Percentiles rank a stretch among this genome's conserved stretches.
phyloP scores from a whole-genome alignment of 768 basidiomycete genomes.

The Suillus americanus region DNA sequence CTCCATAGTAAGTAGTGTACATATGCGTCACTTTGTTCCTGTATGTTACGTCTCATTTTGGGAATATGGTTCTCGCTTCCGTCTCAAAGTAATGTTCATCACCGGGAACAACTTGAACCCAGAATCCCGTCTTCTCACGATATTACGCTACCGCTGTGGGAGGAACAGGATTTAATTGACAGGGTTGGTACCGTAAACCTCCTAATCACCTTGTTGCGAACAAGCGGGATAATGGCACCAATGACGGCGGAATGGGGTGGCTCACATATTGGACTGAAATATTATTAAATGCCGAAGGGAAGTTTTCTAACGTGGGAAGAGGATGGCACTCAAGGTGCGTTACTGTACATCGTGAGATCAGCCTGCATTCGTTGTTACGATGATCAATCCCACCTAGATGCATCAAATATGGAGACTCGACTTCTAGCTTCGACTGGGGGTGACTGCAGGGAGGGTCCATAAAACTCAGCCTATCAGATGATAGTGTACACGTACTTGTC shows the following conservation, averaged over 20 bases:
- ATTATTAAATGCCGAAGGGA: conserved; percentile 69
- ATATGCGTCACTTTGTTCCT: conserved; percentile 29
- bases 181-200: background rate
- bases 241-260: conserved; percentile 17
- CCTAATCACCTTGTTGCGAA: background rate
- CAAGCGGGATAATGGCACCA: conserved; percentile 7
- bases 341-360: conserved; percentile 12
- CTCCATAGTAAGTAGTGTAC: conserved; percentile 21
- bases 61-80: conserved; percentile 11
- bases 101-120: background rate
- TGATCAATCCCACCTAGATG: conserved; percentile 45
- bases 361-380: background rate
- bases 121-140: background rate
- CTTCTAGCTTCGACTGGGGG: conserved; percentile 48
- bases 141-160: background rate
- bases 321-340: conserved; percentile 52
- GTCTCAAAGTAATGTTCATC: background rate
- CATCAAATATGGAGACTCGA: conserved; percentile 51
- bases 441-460: conserved; percentile 41
- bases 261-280: conserved; percentile 55
- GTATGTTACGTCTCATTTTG: conserved; percentile 22
- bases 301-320: conserved; percentile 48
- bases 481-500: conserved; percentile 50
- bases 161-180: background rate
- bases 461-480: conserved; percentile 13